Evolutionary conservation across 768 basidiomycete species (phyloP).

Genomic region (Hypholoma sublateritium): DNA sequence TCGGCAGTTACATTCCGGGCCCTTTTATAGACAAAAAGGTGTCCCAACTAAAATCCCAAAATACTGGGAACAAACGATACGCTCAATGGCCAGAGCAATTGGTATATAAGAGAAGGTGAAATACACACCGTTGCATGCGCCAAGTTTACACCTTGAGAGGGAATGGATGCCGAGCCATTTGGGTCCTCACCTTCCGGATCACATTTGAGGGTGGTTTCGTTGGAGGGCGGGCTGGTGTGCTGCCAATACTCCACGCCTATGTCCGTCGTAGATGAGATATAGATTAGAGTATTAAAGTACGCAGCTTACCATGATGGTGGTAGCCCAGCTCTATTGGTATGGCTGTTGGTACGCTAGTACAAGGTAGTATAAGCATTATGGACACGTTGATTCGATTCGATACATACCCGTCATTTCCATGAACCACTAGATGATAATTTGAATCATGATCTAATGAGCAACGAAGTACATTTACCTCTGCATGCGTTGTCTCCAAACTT

Average conservation of each 20-base stretch:
- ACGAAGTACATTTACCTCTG: constrained; percentile 34
- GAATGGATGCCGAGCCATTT: constrained; percentile 46
- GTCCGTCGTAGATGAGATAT: not conserved
- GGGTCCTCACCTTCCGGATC: constrained; percentile 48
- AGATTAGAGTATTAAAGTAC: not conserved
- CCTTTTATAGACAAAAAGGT: constrained; percentile 14
- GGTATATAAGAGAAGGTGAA: not conserved
- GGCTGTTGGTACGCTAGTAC: constrained; percentile 47
- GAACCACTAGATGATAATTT: constrained; percentile 37
- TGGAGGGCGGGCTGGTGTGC: constrained; percentile 38
- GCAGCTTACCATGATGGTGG: constrained; percentile 46
- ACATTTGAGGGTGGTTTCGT: constrained; percentile 42
- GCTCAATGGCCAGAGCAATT: not conserved
- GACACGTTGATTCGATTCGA: not conserved
- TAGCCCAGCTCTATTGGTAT: constrained; percentile 49
- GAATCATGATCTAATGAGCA: not conserved
- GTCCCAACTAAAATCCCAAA: constrained; percentile 15
- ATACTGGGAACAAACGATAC: constrained; percentile 4
- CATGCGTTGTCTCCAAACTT: constrained; percentile 39
- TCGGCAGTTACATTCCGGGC: too few relatives aligned
- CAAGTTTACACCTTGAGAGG: constrained; percentile 41
- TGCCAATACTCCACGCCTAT: constrained; percentile 55
- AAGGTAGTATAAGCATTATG: not conserved
- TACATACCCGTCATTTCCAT: constrained; percentile 47
- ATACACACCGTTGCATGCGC: constrained; percentile 45